These are phyloP conservation scores for Triangularia setosa DNA, from an alignment of 2,329 filamentous ascomycete species.

Conservation along the genomic window DNA sequence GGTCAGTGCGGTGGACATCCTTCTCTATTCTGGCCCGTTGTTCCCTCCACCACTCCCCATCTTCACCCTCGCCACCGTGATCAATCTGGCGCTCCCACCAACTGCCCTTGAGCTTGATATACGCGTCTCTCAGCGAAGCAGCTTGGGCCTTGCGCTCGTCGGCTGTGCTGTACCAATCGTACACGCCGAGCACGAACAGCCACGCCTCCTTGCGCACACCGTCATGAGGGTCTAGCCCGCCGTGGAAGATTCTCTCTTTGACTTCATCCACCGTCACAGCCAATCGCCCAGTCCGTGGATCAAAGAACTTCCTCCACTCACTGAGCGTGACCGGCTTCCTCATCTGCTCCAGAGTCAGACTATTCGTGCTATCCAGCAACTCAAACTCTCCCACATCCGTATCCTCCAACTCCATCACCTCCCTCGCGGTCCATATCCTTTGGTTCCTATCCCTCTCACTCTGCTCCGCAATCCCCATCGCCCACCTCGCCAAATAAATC, in stretches of 20 bases:
- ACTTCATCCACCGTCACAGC: conserved; percentile 84
- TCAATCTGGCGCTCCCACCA: conserved; percentile 97
- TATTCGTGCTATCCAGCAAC: conserved; percentile 75
- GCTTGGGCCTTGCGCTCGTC: conserved; percentile 81
- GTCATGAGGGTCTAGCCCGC: conserved; percentile 82
- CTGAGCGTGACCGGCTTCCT: conserved; percentile 72
- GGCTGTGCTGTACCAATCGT: conserved; percentile 85
- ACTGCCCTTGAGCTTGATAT: conserved; percentile 84
- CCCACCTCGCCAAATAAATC: conserved; percentile 92
- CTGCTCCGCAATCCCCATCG: conserved; percentile 97
- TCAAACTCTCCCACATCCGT: conserved; percentile 96
- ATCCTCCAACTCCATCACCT: conserved; percentile 90
- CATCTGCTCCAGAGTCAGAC: conserved; percentile 69
- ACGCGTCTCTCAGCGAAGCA: conserved; percentile 85
- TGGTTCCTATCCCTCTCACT: conserved; percentile 82
- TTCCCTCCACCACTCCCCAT: conserved; percentile 95
- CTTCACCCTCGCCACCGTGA: conserved; percentile 71
- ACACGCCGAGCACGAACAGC: conserved; percentile 87
- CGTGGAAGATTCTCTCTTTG: conserved; percentile 96
- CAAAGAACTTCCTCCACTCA: conserved; percentile 92
- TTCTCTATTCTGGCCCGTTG: conserved; percentile 94
- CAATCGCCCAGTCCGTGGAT: conserved; percentile 67
- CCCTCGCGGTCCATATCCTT: conserved; percentile 87
- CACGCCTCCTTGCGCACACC: conserved; percentile 94
- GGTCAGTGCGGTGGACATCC: conserved; percentile 95